Base-by-base conservation (phyloP, 495 filamentous ascomycete species). In the Aspergillus baeticus region DNA sequence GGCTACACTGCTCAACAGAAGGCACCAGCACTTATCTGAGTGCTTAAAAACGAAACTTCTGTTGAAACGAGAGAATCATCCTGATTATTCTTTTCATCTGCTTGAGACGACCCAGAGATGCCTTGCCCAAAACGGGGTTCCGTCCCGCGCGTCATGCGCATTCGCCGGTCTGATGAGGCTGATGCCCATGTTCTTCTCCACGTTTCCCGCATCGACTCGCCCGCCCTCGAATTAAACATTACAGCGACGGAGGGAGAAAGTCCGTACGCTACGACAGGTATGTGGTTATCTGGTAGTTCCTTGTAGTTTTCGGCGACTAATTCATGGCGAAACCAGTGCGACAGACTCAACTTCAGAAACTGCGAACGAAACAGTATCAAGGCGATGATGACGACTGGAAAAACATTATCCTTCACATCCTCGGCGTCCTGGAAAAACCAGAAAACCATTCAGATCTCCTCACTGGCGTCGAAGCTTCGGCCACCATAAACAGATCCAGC, bases 191-290 rank as follows among this genome's bases (percentile, higher is more conserved):
- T 89, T 3, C 76, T 92, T 6, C 60, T 88, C 20, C 75, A 87
- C 59, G 75, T 86, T 33, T 63, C 65, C 1, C 66, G 69, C n/a
- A 64, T 71, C 8, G 80, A 79, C 11, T 62, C 74, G 15, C 71
- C 69, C 5, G 59, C 68, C 0, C 68, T 89, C 10, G 85, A 89
- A 58, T 54, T 90, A 46, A 82, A 80, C 46, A 70, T 92, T 31
- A 71, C 81, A 46, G 87, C 82, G 1, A 90, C 88, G n/a, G 87
- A 92, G 63, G 82, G 83, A 35, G 77, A 81, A 35, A 71, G 69
- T 41, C 84, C 86, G 6, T 92, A 86, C 65, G 68, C 72, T 18
- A 66, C 78, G 47, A 72, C 72, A 53, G 63, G 87, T 89, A 72
- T 63, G 79, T 39, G 0, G 42, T 21, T 13, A 1, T 31, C n/a